Conservation (phyloP, 169 alveolate genomes). For the Babesia divergens region DNA sequence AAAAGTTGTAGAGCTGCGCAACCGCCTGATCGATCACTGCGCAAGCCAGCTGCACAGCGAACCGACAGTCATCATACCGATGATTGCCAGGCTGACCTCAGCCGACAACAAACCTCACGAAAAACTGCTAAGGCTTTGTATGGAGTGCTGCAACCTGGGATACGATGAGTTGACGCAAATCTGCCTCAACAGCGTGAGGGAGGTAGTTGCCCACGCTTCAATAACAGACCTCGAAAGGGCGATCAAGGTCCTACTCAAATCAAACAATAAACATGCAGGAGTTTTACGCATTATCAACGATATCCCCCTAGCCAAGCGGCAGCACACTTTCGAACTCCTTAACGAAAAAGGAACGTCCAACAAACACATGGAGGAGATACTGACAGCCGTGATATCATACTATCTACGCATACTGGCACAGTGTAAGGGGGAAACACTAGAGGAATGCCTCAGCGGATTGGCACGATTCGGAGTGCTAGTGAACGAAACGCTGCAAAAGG, state of each 20-base stretch:
- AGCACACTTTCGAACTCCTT: conserved; percentile 24
- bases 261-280: background rate
- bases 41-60: background rate
- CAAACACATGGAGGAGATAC: conserved; percentile 38
- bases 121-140: conserved; percentile 19
- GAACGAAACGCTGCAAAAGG: conserved; percentile 39
- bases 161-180: conserved; percentile 18
- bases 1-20: background rate
- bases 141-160: conserved; percentile 36
- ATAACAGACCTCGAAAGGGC: conserved; percentile 33
- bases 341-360: conserved; percentile 12
- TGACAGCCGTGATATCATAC: conserved; percentile 19
- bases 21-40: conserved; percentile 12
- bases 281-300: conserved; percentile 30
- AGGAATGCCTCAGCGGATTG: conserved; percentile 40
- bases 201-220: conserved; percentile 23
- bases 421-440: conserved; percentile 23
- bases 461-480: conserved; percentile 32
- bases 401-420: conserved; percentile 33
- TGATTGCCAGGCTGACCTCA: conserved; percentile 32
- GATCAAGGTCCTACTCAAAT: conserved; percentile 24
- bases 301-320: conserved; percentile 39
- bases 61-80: conserved; percentile 31
- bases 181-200: conserved; percentile 26
- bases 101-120: conserved; percentile 42